Percentiles rank a stretch among this genome's conserved stretches.
These are phyloP conservation scores for Agrocybe praecox DNA, from an alignment of 768 basidiomycete genomes.

Conservation along the genomic window DNA sequence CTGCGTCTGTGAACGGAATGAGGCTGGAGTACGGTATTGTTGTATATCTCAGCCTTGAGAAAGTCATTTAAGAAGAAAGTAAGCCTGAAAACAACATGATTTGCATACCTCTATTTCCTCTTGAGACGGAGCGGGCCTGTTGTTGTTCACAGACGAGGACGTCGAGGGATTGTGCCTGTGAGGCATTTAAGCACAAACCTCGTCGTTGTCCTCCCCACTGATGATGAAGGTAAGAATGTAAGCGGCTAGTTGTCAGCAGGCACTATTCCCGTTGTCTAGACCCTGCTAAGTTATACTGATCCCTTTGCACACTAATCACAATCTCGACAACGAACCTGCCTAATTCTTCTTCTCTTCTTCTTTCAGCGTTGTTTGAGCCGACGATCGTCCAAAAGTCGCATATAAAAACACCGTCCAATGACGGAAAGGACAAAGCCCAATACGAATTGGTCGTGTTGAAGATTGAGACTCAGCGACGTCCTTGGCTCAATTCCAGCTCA, in stretches of 20 bases:
- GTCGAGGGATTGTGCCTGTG: background rate
- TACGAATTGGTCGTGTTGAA: background rate
- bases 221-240: no score
- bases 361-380: no score
- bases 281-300: no score
- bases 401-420: background rate
- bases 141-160: background rate
- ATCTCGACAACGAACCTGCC: no score
- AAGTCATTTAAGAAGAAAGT: background rate
- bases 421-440: background rate
- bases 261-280: no score
- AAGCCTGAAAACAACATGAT: background rate
- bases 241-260: no score
- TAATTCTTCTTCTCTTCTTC: no score
- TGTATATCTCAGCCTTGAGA: background rate
- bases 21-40: background rate
- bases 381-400: no score
- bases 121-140: background rate
- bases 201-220: no score
- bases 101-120: background rate
- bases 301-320: no score
- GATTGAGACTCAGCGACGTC: background rate
- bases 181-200: background rate
- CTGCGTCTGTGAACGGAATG: background rate
- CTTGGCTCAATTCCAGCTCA: no score